Evolutionary conservation across 2,329 filamentous ascomycete genomes (phyloP), one percentile per base, ranked within the genome.

Genomic region (Zymoseptoria pseudotritici): DNA sequence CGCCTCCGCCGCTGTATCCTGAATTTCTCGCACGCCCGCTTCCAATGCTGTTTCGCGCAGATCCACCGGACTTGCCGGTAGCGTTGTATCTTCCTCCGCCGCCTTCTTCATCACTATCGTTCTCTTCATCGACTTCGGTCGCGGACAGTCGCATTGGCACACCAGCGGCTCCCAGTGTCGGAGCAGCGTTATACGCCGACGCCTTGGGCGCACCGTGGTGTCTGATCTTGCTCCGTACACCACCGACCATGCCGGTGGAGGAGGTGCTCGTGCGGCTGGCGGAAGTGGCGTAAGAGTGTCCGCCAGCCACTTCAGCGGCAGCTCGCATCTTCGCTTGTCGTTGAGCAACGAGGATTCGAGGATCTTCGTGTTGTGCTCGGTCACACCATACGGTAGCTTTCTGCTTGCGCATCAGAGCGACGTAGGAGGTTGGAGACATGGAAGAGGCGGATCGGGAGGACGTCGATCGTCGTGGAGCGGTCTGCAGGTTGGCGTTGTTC

Each of bases 361-460:
- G 90, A 73, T 99, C 94, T 75, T 97, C 91, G 63, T 90, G 86
- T 74, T 99, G 94, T 9, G 93, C 84, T 57, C 92, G 88, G 72
- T 97, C 94, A 78, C 92, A 97, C 94, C 94, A 99, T 4, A 99
- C 94, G 0, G 94, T 99, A 31, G 91, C 94, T 74, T 97, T 97
- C 76, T 99, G 94, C 74, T 92, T 93, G 63, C 94, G 86, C 77
- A 99, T 87, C n/a, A 97, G 82, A 42, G 94, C 92, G 56, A 99
- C 94, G 75, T 99, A 99, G 65, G 91, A 87, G n/a, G 82, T 82
- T 1, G 88, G 77, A 63, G 83, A 83, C 17, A 79, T 72, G 55
- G 78, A 79, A 58, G 78, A 79, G 21, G 74, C 70, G 21, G 90
- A 95, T 68, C 90, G 86, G 56, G 88, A 89, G 3, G 91, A 96